phyloP scores from a whole-genome alignment of 352 stramenopile species.

The Globisporangium perplexum region DNA sequence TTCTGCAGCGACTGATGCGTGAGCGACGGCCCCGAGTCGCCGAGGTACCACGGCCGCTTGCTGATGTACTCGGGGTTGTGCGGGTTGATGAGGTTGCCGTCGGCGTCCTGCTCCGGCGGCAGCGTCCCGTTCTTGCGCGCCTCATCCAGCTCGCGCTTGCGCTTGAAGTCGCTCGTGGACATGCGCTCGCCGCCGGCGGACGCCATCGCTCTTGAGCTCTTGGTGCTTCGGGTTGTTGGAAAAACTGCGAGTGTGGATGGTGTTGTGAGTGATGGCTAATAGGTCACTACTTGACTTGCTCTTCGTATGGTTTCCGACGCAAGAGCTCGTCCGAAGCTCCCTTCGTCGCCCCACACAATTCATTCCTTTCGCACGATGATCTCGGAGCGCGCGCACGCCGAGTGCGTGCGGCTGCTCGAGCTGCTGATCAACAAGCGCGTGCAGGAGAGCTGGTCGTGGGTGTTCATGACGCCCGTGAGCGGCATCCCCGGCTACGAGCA shows the following conservation, averaged over 20 bases:
- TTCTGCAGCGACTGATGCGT: slow-evolving; percentile 94
- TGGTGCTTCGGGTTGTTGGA: too few relatives aligned
- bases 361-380: slow-evolving; percentile 70
- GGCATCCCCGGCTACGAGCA: slow-evolving; percentile 62
- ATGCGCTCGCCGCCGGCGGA: slow-evolving; percentile 60
- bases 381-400: slow-evolving; percentile 59
- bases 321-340: background rate
- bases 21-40: slow-evolving; percentile 89
- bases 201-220: slow-evolving; percentile 45
- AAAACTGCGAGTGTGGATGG: background rate
- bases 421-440: slow-evolving; percentile 75
- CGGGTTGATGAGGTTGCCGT: slow-evolving; percentile 98
- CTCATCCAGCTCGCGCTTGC: slow-evolving; percentile 88
- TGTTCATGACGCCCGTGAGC: slow-evolving; percentile 75
- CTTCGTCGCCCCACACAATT: background rate
- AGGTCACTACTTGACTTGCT: background rate
- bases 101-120: slow-evolving; percentile 82
- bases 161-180: slow-evolving; percentile 78
- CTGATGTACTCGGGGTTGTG: slow-evolving; percentile 99
- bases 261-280: background rate
- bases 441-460: slow-evolving; percentile 84
- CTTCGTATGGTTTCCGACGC: background rate
- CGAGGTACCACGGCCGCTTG: slow-evolving; percentile 98
- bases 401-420: slow-evolving; percentile 77
- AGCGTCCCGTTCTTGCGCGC: slow-evolving; percentile 86